Conservation (phyloP, 495 filamentous ascomycete species). For the Penicillium paxilli region DNA sequence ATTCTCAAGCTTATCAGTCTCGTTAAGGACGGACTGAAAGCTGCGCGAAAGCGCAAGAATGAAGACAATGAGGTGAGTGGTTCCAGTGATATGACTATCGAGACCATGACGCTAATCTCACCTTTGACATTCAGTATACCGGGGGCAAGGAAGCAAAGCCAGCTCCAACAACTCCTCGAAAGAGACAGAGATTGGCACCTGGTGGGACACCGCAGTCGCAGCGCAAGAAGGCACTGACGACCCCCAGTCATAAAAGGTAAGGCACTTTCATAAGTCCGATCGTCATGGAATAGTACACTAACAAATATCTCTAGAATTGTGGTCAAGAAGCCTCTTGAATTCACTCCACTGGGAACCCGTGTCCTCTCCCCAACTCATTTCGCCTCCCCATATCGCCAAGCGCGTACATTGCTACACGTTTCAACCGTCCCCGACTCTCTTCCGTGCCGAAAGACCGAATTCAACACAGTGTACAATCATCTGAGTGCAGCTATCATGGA, state of each 20-base stretch:
- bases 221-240: constrained; percentile 56
- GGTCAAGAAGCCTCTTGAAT: constrained; percentile 90
- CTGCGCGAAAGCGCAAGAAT: constrained; percentile 45
- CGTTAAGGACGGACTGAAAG: constrained; percentile 65
- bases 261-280: not conserved
- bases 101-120: constrained; percentile 11
- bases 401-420: constrained; percentile 86
- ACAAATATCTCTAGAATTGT: constrained; percentile 50
- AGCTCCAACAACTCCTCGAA: constrained; percentile 57
- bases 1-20: constrained; percentile 64
- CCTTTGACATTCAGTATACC: constrained; percentile 26
- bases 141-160: constrained; percentile 47
- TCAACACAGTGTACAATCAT: constrained; percentile 86
- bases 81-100: not conserved
- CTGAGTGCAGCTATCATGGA: constrained; percentile 93
- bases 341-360: constrained; percentile 89
- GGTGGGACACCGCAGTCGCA: constrained; percentile 61
- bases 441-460: constrained; percentile 91
- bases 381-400: constrained; percentile 86
- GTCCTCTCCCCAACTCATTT: constrained; percentile 74
- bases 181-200: constrained; percentile 52
- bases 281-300: not conserved
- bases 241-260: constrained; percentile 71
- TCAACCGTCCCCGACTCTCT: constrained; percentile 85
- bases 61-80: constrained; percentile 51